Base-by-base conservation (phyloP, 345 rosid species). In the Eucalyptus regnans region DNA sequence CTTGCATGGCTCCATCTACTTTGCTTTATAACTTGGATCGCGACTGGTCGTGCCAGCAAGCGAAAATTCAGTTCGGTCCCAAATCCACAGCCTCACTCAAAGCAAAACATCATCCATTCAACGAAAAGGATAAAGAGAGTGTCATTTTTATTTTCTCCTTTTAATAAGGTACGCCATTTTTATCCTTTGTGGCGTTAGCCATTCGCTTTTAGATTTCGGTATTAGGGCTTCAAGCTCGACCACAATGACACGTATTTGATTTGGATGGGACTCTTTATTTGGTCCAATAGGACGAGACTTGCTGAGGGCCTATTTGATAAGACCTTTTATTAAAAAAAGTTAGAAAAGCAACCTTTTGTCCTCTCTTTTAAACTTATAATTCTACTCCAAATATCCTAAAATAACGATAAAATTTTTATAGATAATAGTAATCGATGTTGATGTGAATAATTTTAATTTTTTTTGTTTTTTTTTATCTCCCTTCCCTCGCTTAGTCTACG, bases 371-470 rank as follows among this genome's bases (percentile, higher is more conserved):
- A 71, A 76, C 27, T 76, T 20, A 10, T 12, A 76, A 76, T 5
- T 20, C 27, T 7, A 2, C 76, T 7, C 10, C 10, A 52, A 52
- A 52, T 52, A 52, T 20, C 58, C 25, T 20, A 20, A 52, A 52
- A 52, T 20, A 52, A 18, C 4, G 2, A 52, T 51, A 7, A 52
- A 20, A 52, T n/a, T n/a, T 17, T 41, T 10, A n/a, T n/a, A 64
- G 5, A 31, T n/a, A n/a, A 23, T 22, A 9, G 2, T 25, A 4
- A 22, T 56, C 10, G 62, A 56, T 7, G 1, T 0, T 4, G 29
- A 56, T 0, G 1, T 56, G 6, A 1, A 56, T 56, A 56, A 56
- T 23, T 56, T 9, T 56, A 4, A 9, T 9, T 23, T 4, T 3
- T 56, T 56, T 2, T 56, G 0, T 56, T 56, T 5, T 9, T 56